Base-by-base conservation (phyloP, 192 early-diverging fungal genomes). In the Lobosporangium transversale region DNA sequence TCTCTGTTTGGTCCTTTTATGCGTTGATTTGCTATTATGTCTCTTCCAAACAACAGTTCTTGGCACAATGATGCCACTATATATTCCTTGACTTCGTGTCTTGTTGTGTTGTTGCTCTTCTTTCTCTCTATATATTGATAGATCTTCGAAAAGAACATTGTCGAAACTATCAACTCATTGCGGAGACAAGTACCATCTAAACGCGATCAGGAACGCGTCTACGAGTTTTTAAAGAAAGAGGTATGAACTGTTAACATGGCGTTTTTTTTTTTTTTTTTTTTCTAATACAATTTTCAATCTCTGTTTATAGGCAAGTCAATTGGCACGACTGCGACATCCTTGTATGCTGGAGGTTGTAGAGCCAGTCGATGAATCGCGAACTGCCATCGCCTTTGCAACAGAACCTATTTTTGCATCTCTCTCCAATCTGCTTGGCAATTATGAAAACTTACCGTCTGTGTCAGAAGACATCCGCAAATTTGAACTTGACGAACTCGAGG, bases 401-500 rank as follows among this genome's bases (percentile, higher is more conserved):
- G 94, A 95, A 54, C 93, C 87, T 0, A 79, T 95, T 6, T 49
- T 86, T 17, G 86, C 83, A 42, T 87, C 85, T 17, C 71, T 94
- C 24, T 82, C 85, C 12, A 89, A 92, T 66, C 61, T 93, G 37
- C 52, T 92, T 5, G 85, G 84, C 2, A 84, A 87, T 53, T 75
- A 80, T 30, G 78, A 81, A 30, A 86, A 84, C 58, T 53, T 87
- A n/a, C 44, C 74, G 18, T 50, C 68, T 14, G 58, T 79, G 6
- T 54, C 70, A 10, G 76, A 66, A 14, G 81, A 84, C 10, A 83
- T 80, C 20, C 84, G 87, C 10, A 83, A 81, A 33, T 87, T 88
- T 62, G 90, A 89, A 31, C 68, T 94, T 66, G 93, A 94, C 58
- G 90, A 93, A 49, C 70, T 94, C 48, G 92, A 92, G 81, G 86